Evolutionary conservation across 306 rosid genomes (phyloP).

Genomic region (Biancaea sappan): DNA sequence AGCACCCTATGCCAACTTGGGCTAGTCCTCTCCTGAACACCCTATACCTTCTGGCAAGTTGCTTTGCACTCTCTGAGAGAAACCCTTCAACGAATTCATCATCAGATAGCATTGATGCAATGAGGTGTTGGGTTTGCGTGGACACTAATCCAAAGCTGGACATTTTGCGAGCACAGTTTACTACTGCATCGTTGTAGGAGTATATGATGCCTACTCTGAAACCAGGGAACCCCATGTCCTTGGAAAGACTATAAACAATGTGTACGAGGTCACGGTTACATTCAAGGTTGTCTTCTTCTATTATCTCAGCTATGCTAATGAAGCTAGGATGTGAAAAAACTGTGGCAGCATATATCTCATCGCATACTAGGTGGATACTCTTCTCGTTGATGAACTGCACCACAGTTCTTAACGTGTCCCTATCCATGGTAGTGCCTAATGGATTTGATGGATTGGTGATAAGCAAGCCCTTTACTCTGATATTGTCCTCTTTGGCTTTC

Average conservation of each 20-base stretch:
- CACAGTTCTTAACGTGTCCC: conserved; percentile 49
- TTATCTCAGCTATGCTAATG: conserved; percentile 77
- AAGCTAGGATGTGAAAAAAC: conserved; percentile 62
- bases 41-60: conserved; percentile 48
- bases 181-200: conserved; percentile 77
- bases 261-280: conserved; percentile 72
- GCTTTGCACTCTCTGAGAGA: conserved; percentile 47
- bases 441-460: conserved; percentile 95
- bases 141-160: conserved; percentile 89
- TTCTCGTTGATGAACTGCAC: conserved; percentile 71
- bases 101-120: conserved; percentile 72
- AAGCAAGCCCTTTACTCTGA: conserved; percentile 75
- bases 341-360: conserved; percentile 86
- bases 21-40: conserved; percentile 55
- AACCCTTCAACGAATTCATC: conserved; percentile 60
- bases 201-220: conserved; percentile 87
- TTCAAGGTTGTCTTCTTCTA: conserved; percentile 53
- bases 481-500: conserved; percentile 56
- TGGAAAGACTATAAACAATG: conserved; percentile 88
- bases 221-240: conserved; percentile 95
- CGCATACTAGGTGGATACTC: conserved; percentile 69
- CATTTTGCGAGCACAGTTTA: conserved; percentile 69
- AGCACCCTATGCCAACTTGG: conserved; percentile 54
- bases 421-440: conserved; percentile 70
- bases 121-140: conserved; percentile 71